Conservation (phyloP, 805 yeast genomes). For the Zygosaccharomyces gambellarensis region DNA sequence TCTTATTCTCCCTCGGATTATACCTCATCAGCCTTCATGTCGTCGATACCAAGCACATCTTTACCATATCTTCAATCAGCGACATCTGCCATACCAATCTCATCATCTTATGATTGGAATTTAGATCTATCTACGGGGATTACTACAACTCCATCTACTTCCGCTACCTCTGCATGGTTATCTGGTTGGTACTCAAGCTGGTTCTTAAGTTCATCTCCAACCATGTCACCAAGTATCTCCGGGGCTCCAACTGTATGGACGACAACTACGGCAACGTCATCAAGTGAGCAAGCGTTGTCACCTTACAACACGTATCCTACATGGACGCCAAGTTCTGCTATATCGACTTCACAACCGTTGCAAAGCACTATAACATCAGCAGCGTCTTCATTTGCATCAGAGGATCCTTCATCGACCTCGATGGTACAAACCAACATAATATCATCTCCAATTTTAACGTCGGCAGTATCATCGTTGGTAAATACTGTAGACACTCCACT, state of each 20-base stretch:
- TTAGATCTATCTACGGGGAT: neutral
- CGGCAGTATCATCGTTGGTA: neutral
- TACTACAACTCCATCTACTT: neutral
- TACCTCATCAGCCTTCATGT: neutral
- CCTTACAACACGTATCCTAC: neutral
- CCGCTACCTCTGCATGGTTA: neutral
- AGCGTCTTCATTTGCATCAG: neutral
- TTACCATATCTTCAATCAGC: neutral
- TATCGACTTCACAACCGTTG: neutral
- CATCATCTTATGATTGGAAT: neutral
- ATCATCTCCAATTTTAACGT: neutral
- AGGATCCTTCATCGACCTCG: neutral
- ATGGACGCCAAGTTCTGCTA: neutral
- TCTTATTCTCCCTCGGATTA: neutral
- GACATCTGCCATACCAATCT: neutral
- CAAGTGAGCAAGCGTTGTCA: neutral
- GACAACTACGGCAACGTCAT: neutral
- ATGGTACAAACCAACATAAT: neutral
- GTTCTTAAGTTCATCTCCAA: neutral
- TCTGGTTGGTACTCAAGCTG: slow-evolving; percentile 3
- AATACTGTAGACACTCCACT: neutral
- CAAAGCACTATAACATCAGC: neutral
- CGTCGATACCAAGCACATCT: neutral
- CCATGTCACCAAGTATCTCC: neutral
- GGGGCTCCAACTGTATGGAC: neutral